Evolutionary conservation across 176 grass and related monocot genomes (phyloP), one percentile per base, ranked within the genome.

Genomic region (Stipa capillata): DNA sequence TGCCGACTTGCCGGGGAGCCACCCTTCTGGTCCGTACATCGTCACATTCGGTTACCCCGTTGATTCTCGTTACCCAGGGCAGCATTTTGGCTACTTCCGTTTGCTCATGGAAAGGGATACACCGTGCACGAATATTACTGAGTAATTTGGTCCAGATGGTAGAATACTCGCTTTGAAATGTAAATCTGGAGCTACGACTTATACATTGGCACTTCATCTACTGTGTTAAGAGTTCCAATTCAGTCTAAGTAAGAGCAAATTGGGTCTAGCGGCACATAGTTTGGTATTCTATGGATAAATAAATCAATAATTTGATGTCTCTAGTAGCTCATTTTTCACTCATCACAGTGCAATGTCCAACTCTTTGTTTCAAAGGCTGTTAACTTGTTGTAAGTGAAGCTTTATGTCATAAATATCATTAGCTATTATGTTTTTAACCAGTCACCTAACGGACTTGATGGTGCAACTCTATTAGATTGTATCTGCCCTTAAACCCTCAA

Each of bases 21-120:
- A 28, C 63, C 2, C 54, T 89, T 12, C 52, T 57, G 87, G 87
- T 89, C 42, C 80, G 76, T 1, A 29, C 23, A 3, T 29, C 2
- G 20, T 10, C 24, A 4, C 33, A 20, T 51, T 61, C 31, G 10
- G 15, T 8, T 41, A 39, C n/a, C 43, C 53, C 17, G 21, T 48
- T 50, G 59, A 3, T 62, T 62, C 29, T 9, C 21, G 15, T 72
- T 41, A 0, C 42, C n/a, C 14, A 8, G 41, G 4, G 2, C 49
- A 2, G 5, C 42, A 40, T 65, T 72, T 35, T 42, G 42, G 12
- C 8, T 20, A 4, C 16, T 5, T 15, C 48, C 4, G 15, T 6
- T 72, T 23, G 45, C 36, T 16, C 8, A 14, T 37, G 10, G 14
- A 24, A 51, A 66, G 69, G 28, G 59, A 20, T 20, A 14, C 16